Conservation (phyloP, 139 green algal genomes). For the Chlamydomonas sp. region DNA sequence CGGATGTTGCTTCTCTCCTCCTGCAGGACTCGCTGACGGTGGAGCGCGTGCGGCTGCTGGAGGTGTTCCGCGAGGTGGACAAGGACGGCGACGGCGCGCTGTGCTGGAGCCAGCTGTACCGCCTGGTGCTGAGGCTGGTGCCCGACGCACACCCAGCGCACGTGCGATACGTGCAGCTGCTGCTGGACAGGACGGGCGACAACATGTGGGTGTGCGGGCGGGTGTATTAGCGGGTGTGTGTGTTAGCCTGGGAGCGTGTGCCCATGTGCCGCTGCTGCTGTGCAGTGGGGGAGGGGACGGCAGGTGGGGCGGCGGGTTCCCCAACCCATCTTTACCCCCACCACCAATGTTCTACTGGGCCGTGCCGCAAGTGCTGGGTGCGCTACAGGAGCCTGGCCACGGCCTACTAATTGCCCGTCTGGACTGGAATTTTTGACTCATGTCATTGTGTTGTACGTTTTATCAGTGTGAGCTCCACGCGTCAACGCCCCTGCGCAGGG, state of each 20-base stretch:
- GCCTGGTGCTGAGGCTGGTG: constrained; percentile 46
- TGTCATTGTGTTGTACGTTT: no score
- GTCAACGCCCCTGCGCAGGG: no score
- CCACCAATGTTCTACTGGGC: no score
- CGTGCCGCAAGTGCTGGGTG: no score
- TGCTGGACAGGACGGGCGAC: constrained; percentile 52
- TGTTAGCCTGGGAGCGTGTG: background rate
- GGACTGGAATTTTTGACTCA: no score
- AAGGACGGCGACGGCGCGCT: constrained; percentile 37
- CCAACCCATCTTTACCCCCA: no score
- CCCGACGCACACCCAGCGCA: constrained; percentile 48
- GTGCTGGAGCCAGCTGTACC: constrained; percentile 42
- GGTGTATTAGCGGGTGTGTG: background rate
- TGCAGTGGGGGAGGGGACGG: background rate
- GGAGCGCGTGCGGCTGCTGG: constrained; percentile 49
- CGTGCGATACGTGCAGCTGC: constrained; percentile 51
- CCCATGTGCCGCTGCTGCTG: background rate
- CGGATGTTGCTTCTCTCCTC: background rate
- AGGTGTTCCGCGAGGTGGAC: constrained; percentile 57
- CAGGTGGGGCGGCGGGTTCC: background rate
- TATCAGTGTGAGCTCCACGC: no score
- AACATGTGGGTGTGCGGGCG: background rate
- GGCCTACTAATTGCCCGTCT: no score
- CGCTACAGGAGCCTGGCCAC: no score
- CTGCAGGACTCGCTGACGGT: constrained; percentile 31